Conservation (phyloP, 2,329 filamentous ascomycete genomes). For the Amesomyces nigricolor region DNA sequence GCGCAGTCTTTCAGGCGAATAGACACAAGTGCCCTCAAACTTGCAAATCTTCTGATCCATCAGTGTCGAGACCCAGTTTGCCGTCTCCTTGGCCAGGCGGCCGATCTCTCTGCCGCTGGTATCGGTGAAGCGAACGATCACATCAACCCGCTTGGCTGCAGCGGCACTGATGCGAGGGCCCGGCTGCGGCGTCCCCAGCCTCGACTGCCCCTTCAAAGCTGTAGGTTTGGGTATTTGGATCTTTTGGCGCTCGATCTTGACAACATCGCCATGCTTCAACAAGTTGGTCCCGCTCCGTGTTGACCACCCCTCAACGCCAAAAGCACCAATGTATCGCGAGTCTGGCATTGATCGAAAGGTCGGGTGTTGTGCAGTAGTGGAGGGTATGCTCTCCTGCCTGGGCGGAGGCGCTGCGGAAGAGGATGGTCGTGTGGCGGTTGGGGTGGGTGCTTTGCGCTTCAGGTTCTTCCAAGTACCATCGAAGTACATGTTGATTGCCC, state of each 20-base stretch:
- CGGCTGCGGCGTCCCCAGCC: constrained; percentile 33
- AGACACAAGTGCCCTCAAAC: constrained; percentile 86
- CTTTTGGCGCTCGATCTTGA: constrained; percentile 82
- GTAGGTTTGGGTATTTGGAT: constrained; percentile 53
- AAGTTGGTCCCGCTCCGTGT: constrained; percentile 74
- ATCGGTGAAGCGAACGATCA: constrained; percentile 89
- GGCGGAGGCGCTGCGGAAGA: not conserved
- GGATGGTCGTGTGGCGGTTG: not conserved
- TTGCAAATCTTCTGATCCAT: constrained; percentile 84
- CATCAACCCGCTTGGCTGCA: constrained; percentile 66
- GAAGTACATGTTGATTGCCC: constrained; percentile 64
- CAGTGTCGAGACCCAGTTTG: constrained; percentile 85
- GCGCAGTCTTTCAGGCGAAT: constrained; percentile 73
- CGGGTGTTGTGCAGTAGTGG: constrained; percentile 10
- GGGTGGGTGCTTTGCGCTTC: constrained; percentile 22
- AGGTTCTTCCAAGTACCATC: constrained; percentile 60
- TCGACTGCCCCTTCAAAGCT: constrained; percentile 41
- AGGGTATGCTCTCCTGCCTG: not conserved
- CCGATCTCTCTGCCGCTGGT: constrained; percentile 74
- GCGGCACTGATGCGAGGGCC: constrained; percentile 39
- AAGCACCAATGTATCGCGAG: constrained; percentile 76
- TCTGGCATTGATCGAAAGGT: constrained; percentile 31
- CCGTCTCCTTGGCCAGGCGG: constrained; percentile 76
- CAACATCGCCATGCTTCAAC: constrained; percentile 72
- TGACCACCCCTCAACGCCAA: constrained; percentile 88